Evolutionary conservation across 1,284 basidiomycete genomes (phyloP), one percentile per base, ranked within the genome.

Genomic region (Naganishia albida): DNA sequence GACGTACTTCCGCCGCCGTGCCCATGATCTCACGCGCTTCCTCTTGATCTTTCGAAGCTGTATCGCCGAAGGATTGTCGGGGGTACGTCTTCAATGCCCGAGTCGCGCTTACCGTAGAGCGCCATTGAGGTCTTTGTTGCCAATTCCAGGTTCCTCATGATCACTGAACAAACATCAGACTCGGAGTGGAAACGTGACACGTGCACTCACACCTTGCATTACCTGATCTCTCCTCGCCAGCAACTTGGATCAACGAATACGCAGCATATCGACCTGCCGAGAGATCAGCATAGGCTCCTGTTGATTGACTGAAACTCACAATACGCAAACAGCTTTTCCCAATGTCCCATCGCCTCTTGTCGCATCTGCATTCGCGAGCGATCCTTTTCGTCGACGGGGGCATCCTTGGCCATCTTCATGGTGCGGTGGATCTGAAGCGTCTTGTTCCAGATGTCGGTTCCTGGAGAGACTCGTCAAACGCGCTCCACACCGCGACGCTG

Each of bases 401-500:
- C 46, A 50, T 60, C 57, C 23, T 40, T 60, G 46, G 57, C 57
- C 20, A 38, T 49, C 46, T 60, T 60, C 34, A 49, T 50, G 34
- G 39, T 34, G 49, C 57, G 18, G 57, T 49, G 39, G 34, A 60
- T 60, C 38, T 26, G 48, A n/a, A 60, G 44, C 3, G 57, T 60
- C 15, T 34, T 39, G 38, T 60, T 60, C 57, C 57, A 60, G 18
- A 60, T 23, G 16, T 60, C 39, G 34, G 57, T 60, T 25, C 57
- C 57, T 60, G 30, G 30, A 34, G 39, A 34, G n/a, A 40, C 23
- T 38, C 23, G 52, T 59, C 38, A 38, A 30, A 34, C 25, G 23
- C 13, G 25, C 18, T 46, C 20, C 8, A 38, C 18, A 15, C 18
- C 16, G 6, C 18, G 10, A 12, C 12, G 6, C 25, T 40, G 7